Evolutionary conservation across 1,284 basidiomycete genomes (phyloP).

Genomic region (Cronartium quercuum): DNA sequence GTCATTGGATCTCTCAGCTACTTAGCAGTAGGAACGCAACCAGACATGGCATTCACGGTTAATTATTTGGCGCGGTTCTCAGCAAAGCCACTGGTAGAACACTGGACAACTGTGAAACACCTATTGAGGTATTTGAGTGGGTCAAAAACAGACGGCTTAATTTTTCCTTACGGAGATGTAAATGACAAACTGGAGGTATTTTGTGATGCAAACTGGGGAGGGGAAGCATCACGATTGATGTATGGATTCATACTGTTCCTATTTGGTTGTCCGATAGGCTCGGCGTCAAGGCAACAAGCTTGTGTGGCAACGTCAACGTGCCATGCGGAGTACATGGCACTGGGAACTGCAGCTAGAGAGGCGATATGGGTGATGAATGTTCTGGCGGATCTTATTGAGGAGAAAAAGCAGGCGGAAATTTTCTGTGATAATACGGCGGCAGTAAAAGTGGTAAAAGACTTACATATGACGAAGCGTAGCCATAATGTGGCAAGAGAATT

Average conservation of each 20-base stretch:
- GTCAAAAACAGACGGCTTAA: background rate
- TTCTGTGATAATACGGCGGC: background rate
- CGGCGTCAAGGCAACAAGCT: background rate
- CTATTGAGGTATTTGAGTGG: background rate
- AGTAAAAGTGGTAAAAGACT: background rate
- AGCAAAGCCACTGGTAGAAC: background rate
- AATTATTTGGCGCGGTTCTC: background rate
- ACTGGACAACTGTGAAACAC: background rate
- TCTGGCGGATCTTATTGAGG: background rate
- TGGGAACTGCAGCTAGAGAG: background rate
- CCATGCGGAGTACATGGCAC: background rate
- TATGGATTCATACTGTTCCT: background rate
- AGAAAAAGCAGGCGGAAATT: background rate
- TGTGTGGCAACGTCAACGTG: background rate
- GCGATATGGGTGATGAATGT: background rate
- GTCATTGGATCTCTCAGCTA: background rate
- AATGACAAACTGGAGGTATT: background rate
- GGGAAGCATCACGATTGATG: background rate
- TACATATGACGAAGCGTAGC: background rate
- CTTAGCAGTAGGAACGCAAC: background rate
- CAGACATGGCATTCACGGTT: background rate
- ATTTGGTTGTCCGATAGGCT: background rate
- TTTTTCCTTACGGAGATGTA: background rate
- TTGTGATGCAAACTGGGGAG: background rate
- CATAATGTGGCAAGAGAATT: background rate